A percentile compares a stretch with the other conserved stretches of the same genome.
Conservation (phyloP, 2,329 filamentous ascomycete genomes). For the Leptosphaerulina australis region DNA sequence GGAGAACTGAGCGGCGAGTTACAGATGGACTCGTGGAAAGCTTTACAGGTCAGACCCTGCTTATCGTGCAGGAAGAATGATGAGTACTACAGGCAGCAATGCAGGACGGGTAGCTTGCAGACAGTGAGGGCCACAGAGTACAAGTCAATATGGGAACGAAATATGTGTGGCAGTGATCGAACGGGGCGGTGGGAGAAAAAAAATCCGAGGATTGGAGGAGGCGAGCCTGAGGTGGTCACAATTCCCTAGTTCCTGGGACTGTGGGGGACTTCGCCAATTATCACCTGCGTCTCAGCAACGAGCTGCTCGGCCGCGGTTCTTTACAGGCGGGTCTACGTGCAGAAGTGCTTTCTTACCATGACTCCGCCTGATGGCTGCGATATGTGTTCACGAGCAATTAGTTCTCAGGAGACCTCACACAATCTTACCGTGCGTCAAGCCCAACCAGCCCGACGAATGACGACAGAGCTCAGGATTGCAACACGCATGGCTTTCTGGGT, state of each 20-base stretch:
- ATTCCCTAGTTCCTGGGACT: slow-evolving; percentile 41
- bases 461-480: slow-evolving; percentile 40
- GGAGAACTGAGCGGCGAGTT: slow-evolving; percentile 42
- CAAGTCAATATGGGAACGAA: slow-evolving; percentile 37
- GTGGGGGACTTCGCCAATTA: slow-evolving; percentile 45
- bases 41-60: slow-evolving; percentile 49
- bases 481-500: slow-evolving; percentile 38
- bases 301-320: slow-evolving; percentile 42
- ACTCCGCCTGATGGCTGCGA: slow-evolving; percentile 35
- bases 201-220: slow-evolving; percentile 37
- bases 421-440: slow-evolving; percentile 47
- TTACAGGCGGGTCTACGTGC: slow-evolving; percentile 41
- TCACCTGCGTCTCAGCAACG: slow-evolving; percentile 45
- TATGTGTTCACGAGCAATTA: slow-evolving; percentile 48
- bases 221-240: slow-evolving; percentile 43
- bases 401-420: slow-evolving; percentile 43
- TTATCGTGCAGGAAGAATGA: slow-evolving; percentile 45
- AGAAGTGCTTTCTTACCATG: slow-evolving; percentile 41
- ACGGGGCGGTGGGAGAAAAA: slow-evolving; percentile 34
- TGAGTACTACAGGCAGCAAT: slow-evolving; percentile 48
- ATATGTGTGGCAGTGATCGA: slow-evolving; percentile 38
- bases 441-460: slow-evolving; percentile 39
- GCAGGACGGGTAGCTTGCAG: slow-evolving; percentile 46
- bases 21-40: slow-evolving; percentile 43
- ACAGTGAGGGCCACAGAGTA: slow-evolving; percentile 45